phyloP scores from a whole-genome alignment of 2,329 filamentous ascomycete species.

The Calonectria pseudoturangicola region DNA sequence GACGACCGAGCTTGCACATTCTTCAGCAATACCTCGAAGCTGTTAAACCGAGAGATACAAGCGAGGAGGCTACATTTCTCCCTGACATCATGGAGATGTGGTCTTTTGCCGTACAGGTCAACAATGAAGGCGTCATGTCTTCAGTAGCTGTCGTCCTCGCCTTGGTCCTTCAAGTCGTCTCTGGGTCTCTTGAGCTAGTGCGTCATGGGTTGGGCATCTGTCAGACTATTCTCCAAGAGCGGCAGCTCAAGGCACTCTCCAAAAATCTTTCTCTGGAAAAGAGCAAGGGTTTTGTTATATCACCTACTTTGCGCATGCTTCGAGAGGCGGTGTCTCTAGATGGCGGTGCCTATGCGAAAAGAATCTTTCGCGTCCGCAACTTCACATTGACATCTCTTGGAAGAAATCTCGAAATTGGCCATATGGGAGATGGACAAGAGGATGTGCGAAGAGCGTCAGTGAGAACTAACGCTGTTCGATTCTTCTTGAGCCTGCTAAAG shows the following conservation, averaged over 20 bases:
- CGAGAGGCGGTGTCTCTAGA: slow-evolving; percentile 91
- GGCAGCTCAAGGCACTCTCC: slow-evolving; percentile 87
- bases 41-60: slow-evolving; percentile 67
- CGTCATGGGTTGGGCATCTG: slow-evolving; percentile 86
- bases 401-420: slow-evolving; percentile 85
- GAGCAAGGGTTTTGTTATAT: slow-evolving; percentile 90
- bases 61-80: slow-evolving; percentile 77
- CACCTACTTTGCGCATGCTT: slow-evolving; percentile 89
- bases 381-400: slow-evolving; percentile 87
- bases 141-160: slow-evolving; percentile 87
- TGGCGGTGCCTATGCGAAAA: slow-evolving; percentile 85
- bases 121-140: slow-evolving; percentile 88
- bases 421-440: slow-evolving; percentile 73
- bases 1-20: slow-evolving; percentile 70
- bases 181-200: slow-evolving; percentile 82
- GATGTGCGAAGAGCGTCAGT: slow-evolving; percentile 84
- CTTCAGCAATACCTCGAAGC: slow-evolving; percentile 81
- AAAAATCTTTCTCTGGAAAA: slow-evolving; percentile 87
- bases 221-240: slow-evolving; percentile 86
- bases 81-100: slow-evolving; percentile 90
- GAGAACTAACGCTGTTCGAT: slow-evolving; percentile 87
- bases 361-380: slow-evolving; percentile 85
- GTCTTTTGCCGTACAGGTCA: slow-evolving; percentile 86
- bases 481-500: slow-evolving; percentile 86
- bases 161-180: slow-evolving; percentile 86